Conservation (phyloP, 306 rosid species). For the Dryas alaskensis region DNA sequence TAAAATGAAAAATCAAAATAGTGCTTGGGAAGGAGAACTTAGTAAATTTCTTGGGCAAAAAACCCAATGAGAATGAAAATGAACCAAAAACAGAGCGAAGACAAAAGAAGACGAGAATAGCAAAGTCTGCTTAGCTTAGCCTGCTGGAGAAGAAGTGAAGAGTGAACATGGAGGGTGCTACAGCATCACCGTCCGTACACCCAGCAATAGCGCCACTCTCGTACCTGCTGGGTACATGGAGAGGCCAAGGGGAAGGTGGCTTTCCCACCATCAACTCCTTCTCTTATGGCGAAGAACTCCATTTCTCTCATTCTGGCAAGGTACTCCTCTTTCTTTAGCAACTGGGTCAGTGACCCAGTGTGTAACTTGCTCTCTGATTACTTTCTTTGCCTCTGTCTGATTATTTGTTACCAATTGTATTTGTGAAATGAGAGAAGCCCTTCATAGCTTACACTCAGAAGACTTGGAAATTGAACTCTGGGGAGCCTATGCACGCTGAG, state of each 20-base stretch:
- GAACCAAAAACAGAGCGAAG: neutral
- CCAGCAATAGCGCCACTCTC: slow-evolving; percentile 66
- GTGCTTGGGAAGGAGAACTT: no score
- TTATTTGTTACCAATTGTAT: slow-evolving; percentile 1
- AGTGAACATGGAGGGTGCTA: slow-evolving; percentile 26
- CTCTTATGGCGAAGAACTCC: slow-evolving; percentile 71
- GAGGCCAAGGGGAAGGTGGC: slow-evolving; percentile 81
- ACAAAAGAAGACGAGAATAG: slow-evolving; percentile 12
- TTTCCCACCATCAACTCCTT: slow-evolving; percentile 79
- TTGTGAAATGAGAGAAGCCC: slow-evolving; percentile 48
- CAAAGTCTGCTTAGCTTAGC: neutral
- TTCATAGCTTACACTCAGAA: slow-evolving; percentile 72
- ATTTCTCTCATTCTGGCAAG: slow-evolving; percentile 73
- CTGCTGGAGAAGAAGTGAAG: neutral
- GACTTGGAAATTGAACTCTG: slow-evolving; percentile 74
- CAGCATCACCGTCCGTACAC: slow-evolving; percentile 37
- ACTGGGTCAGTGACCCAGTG: slow-evolving; percentile 1
- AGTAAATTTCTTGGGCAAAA: no score
- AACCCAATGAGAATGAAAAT: no score
- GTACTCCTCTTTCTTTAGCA: slow-evolving; percentile 19
- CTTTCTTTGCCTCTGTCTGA: slow-evolving; percentile 19
- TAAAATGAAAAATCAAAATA: no score
- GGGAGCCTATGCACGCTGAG: slow-evolving; percentile 88
- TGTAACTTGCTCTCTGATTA: neutral
- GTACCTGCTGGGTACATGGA: slow-evolving; percentile 72